Evolutionary conservation across 352 stramenopile species (phyloP).

Genomic region (Globisporangium barbulae): DNA sequence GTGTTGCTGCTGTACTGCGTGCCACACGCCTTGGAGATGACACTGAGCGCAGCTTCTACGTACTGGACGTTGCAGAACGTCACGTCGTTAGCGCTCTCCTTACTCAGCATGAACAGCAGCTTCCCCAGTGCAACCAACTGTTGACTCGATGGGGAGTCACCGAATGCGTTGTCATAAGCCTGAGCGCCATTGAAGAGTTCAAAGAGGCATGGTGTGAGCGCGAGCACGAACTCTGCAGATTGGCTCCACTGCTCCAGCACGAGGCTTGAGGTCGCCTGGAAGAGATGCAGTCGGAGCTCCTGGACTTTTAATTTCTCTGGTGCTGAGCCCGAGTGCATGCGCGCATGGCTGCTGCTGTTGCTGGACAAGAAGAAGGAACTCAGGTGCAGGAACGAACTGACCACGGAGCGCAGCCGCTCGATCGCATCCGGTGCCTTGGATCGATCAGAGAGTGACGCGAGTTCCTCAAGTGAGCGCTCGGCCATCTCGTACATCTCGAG

Average conservation of each 20-base stretch:
- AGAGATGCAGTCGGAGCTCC: conserved; percentile 27
- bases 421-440: conserved; percentile 9
- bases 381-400: conserved; percentile 23
- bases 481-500: conserved; percentile 20
- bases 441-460: conserved; percentile 12
- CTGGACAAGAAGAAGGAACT: conserved; percentile 31
- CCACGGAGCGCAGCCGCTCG: conserved; percentile 16
- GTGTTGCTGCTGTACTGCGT: conserved; percentile 6
- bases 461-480: conserved; percentile 25
- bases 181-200: conserved; percentile 26
- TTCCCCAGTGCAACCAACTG: conserved; percentile 46
- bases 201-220: conserved; percentile 37
- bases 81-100: conserved; percentile 60
- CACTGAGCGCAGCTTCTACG: conserved; percentile 50
- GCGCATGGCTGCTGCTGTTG: not conserved
- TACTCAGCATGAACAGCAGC: conserved; percentile 69
- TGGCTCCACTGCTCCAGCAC: conserved; percentile 33
- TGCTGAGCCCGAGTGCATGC: not conserved
- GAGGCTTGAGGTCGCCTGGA: conserved; percentile 17
- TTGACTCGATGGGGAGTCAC: not conserved
- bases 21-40: conserved; percentile 29
- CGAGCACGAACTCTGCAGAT: conserved; percentile 31
- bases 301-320: not conserved
- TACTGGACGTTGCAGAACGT: conserved; percentile 64
- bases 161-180: not conserved